Conservation (phyloP, 176 grass and related monocot genomes). For the Carex kokanica region DNA sequence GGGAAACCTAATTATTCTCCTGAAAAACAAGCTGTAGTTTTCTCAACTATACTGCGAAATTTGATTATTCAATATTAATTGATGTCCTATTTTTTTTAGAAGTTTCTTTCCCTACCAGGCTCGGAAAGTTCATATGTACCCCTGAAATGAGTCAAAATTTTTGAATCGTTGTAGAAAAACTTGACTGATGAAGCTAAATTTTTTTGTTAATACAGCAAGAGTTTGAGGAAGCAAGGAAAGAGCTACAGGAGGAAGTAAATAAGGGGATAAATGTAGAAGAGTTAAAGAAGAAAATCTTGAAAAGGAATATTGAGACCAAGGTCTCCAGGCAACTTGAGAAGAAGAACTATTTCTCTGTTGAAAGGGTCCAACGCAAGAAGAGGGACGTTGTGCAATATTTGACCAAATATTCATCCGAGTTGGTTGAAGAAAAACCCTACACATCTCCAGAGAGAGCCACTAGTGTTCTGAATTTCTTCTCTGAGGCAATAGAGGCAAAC, state of each 20-base stretch:
- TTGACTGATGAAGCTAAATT: background rate
- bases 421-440: slow-evolving; percentile 37
- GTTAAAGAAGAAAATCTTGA: slow-evolving; percentile 67
- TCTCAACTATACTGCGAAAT: slow-evolving; percentile 19
- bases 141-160: background rate
- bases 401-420: slow-evolving; percentile 51
- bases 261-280: slow-evolving; percentile 61
- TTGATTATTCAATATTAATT: background rate
- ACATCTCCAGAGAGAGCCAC: slow-evolving; percentile 30
- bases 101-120: background rate
- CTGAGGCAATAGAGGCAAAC: slow-evolving; percentile 46
- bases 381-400: slow-evolving; percentile 64
- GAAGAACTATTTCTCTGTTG: slow-evolving; percentile 70
- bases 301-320: slow-evolving; percentile 67
- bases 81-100: background rate
- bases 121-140: background rate
- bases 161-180: background rate
- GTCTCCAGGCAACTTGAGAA: slow-evolving; percentile 72
- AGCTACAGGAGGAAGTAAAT: slow-evolving; percentile 68
- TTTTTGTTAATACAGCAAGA: slow-evolving; percentile 55
- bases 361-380: slow-evolving; percentile 76
- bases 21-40: slow-evolving; percentile 69
- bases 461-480: slow-evolving; percentile 67
- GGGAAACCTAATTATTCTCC: slow-evolving; percentile 88
- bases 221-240: slow-evolving; percentile 80